phyloP scores from a whole-genome alignment of 805 yeast species.

The Yarrowia yakushimensis region DNA sequence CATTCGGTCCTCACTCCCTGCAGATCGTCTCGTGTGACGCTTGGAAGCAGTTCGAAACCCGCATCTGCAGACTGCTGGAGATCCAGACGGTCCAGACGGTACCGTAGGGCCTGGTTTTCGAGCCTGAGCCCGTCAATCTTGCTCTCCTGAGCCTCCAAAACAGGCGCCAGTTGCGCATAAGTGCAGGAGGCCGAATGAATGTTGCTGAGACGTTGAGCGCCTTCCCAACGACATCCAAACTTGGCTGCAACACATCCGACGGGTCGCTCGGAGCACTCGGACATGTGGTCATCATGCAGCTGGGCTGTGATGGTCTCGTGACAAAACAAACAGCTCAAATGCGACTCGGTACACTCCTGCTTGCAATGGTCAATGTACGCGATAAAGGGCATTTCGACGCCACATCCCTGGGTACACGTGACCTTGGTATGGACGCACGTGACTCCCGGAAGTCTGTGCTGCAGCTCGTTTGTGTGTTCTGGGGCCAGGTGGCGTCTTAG shows the following conservation, averaged over 20 bases:
- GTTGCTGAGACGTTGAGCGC: conserved; percentile 27
- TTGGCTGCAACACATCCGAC: conserved; percentile 32
- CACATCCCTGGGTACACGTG: conserved; percentile 31
- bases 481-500: neutral
- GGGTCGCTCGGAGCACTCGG: conserved; percentile 29
- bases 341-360: conserved; percentile 28
- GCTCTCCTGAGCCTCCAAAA: conserved; percentile 33
- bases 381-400: conserved; percentile 26
- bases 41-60: conserved; percentile 33
- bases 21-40: conserved; percentile 27
- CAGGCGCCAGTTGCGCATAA: conserved; percentile 33
- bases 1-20: conserved; percentile 33
- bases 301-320: conserved; percentile 19
- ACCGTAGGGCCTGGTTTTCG: conserved; percentile 37
- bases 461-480: neutral
- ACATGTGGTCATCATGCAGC: conserved; percentile 28
- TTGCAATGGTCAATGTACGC: conserved; percentile 26
- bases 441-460: neutral
- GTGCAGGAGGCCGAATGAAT: conserved; percentile 34
- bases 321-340: conserved; percentile 27
- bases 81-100: conserved; percentile 33
- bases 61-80: conserved; percentile 28
- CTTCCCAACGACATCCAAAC: conserved; percentile 37
- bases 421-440: conserved; percentile 30
- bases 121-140: conserved; percentile 34